phyloP scores from a whole-genome alignment of 2,329 filamentous ascomycete genomes.

The Botrytis fabae region DNA sequence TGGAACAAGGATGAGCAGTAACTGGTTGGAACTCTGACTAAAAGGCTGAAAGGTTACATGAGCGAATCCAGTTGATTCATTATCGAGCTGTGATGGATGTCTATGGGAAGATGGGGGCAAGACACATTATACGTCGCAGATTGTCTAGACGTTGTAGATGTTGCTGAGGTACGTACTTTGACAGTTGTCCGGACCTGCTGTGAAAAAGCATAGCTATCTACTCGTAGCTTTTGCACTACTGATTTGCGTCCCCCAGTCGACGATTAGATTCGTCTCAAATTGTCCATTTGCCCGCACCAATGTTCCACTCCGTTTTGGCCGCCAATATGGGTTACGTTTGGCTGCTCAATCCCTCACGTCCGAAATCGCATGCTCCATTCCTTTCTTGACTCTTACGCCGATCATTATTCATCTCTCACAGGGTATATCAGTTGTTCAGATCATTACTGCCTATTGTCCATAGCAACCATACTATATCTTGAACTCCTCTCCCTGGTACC shows the following conservation, averaged over 20 bases:
- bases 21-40: neutral
- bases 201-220: neutral
- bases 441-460: neutral
- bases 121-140: neutral
- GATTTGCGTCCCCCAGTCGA: neutral
- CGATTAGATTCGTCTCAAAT: conserved; percentile 10
- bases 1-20: neutral
- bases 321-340: neutral
- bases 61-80: neutral
- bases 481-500: neutral
- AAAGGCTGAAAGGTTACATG: conserved; percentile 3
- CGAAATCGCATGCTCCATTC: conserved; percentile 6
- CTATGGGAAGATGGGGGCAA: neutral
- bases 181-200: neutral
- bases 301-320: conserved; percentile 1
- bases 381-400: conserved; percentile 11
- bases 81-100: neutral
- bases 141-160: neutral
- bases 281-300: neutral
- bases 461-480: neutral
- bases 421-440: conserved; percentile 14
- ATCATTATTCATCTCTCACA: conserved; percentile 18
- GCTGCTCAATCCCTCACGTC: neutral
- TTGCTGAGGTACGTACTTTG: neutral
- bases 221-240: neutral